Evolutionary conservation across 768 basidiomycete species (phyloP), one percentile per base, ranked within the genome.

Genomic region (Albatrellus ellisii): DNA sequence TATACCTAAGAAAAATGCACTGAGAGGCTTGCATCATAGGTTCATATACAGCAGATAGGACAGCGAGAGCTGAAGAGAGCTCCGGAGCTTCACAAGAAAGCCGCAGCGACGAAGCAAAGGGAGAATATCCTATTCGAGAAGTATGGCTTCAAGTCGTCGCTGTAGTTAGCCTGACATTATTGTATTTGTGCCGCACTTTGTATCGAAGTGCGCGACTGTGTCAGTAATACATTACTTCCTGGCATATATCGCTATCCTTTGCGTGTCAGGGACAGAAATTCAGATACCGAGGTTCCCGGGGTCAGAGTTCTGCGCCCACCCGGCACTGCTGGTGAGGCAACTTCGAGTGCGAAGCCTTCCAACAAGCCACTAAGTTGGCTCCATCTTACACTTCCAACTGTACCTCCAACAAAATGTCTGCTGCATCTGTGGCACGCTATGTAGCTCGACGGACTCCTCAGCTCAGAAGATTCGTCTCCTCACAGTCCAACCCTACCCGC

Each of bases 1-100:
- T 17, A 37, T 34, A 32, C 7, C 24, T 2, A 29, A 9, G 21
- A 8, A 26, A n/a, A 18, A 12, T 15, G 9, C 17, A 15, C 12
- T 20, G 9, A n/a, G 34, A 26, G 20, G 20, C 42, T 52, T 22
- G 48, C 34, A 4, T 24, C 8, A 39, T 12, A 87, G 72, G 88
- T 95, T 2, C 92, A 98, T 62, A 81, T 95, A 39, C 89, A 92
- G 58, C 92, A 98, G 62, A 84, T 98, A 33, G 94, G 92, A 7
- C 81, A 82, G 54, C 68, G 79, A 34, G 94, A 97, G 62, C 66
- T 97, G 49, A 83, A 73, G 62, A 77, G 88, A 20, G 87, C 79
- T 1, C 72, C 73, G 1, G 68, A 47, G 10, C 62, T 95, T 3
- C 67, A 60, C 20, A 65, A 70, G 55, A 74, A 71, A 46, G 62